Evolutionary conservation across 2,329 filamentous ascomycete genomes (phyloP).

Genomic region (Clonostachys sp.): DNA sequence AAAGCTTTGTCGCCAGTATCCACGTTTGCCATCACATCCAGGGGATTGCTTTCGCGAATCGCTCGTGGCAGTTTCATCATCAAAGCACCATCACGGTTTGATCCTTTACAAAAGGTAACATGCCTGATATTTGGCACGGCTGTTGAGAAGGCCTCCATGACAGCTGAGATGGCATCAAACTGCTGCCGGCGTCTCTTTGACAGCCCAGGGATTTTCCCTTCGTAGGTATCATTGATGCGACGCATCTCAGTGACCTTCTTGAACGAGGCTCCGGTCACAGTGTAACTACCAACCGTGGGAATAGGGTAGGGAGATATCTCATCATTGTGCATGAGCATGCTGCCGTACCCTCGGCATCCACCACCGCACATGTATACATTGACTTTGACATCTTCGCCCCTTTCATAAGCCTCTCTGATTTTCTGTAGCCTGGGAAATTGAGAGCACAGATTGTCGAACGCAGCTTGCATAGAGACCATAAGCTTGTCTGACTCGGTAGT

Average conservation of each 20-base stretch:
- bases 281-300: slow-evolving; percentile 76
- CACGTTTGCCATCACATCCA: slow-evolving; percentile 33
- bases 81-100: slow-evolving; percentile 79
- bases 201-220: slow-evolving; percentile 66
- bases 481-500: slow-evolving; percentile 50
- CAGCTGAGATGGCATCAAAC: slow-evolving; percentile 76
- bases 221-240: slow-evolving; percentile 39
- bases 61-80: slow-evolving; percentile 62
- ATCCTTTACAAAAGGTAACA: slow-evolving; percentile 82
- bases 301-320: slow-evolving; percentile 75
- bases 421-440: slow-evolving; percentile 44
- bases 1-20: slow-evolving; percentile 15
- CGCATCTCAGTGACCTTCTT: slow-evolving; percentile 46
- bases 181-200: slow-evolving; percentile 75
- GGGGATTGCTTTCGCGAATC: slow-evolving; percentile 60
- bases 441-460: slow-evolving; percentile 49
- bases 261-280: slow-evolving; percentile 58
- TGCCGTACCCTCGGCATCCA: slow-evolving; percentile 87
- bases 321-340: slow-evolving; percentile 79
- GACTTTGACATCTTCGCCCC: slow-evolving; percentile 35
- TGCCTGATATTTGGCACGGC: slow-evolving; percentile 66
- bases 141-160: slow-evolving; percentile 70
- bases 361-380: slow-evolving; percentile 84
- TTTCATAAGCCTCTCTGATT: slow-evolving; percentile 26
- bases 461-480: slow-evolving; percentile 48